Percentiles rank a stretch among this genome's conserved stretches.
phyloP scores from a whole-genome alignment of 306 rosid species.

The Acacia melanoxylon region DNA sequence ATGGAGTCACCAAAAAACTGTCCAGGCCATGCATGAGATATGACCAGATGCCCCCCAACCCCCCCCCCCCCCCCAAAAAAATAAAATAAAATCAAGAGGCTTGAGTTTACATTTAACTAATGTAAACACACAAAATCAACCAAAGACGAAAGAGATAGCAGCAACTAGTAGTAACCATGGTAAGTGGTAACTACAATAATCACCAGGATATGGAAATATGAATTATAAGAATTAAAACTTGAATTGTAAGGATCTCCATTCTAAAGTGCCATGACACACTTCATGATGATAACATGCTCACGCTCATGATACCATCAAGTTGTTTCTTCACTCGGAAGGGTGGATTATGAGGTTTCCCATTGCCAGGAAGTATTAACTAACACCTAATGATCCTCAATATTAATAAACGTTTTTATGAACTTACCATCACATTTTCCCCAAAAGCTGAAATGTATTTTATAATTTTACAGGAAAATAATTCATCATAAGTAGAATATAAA shows the following conservation, averaged over 20 bases:
- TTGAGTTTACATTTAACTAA: not conserved
- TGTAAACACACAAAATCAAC: not conserved
- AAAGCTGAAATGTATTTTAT: not conserved
- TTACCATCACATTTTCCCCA: not conserved
- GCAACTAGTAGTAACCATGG: not conserved
- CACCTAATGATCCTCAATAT: not conserved
- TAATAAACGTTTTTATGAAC: not conserved
- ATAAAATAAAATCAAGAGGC: no score
- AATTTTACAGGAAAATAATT: not conserved
- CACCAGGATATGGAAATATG: constrained; percentile 10
- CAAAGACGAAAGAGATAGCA: not conserved
- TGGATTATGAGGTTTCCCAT: not conserved
- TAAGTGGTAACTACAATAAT: constrained; percentile 1
- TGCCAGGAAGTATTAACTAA: not conserved
- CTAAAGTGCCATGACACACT: constrained; percentile 18
- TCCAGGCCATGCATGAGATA: not conserved
- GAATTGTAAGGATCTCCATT: constrained; percentile 5
- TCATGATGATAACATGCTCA: not conserved
- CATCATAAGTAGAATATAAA: not conserved
- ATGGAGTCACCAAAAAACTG: not conserved
- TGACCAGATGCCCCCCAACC: no score
- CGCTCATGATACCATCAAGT: constrained; percentile 17
- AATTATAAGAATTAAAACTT: constrained; percentile 7
- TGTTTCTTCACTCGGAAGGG: constrained; percentile 8
- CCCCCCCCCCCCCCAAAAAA: no score